A percentile compares a stretch with the other conserved stretches of the same genome.
These are phyloP conservation scores for Pseudozyma tsukubaensis DNA, from an alignment of 1,284 basidiomycete species.

Conservation along the genomic window DNA sequence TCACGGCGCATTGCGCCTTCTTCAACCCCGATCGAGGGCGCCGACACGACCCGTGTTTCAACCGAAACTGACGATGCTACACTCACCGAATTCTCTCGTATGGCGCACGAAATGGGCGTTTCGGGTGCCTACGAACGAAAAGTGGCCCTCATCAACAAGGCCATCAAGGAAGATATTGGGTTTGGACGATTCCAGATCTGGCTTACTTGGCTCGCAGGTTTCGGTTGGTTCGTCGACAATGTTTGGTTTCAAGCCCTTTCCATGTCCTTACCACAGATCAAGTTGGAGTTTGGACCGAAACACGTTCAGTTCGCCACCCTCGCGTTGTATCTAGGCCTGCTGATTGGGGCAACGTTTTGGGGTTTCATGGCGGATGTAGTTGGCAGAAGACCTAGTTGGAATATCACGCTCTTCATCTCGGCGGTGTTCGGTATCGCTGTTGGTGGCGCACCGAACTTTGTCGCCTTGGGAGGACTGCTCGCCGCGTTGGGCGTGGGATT, in stretches of 20 bases:
- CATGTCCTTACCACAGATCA: constrained; percentile 60
- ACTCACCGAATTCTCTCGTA: constrained; percentile 35
- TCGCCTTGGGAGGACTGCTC: constrained; percentile 72
- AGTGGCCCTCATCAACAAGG: constrained; percentile 56
- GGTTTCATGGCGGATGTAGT: constrained; percentile 70
- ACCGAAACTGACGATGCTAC: constrained; percentile 41
- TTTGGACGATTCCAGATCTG: constrained; percentile 76
- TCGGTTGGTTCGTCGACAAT: constrained; percentile 73
- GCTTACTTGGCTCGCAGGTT: constrained; percentile 74
- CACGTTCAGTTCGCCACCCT: constrained; percentile 69
- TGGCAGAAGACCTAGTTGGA: constrained; percentile 74
- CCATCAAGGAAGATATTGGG: constrained; percentile 70
- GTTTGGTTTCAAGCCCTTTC: constrained; percentile 61
- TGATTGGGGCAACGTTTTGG: constrained; percentile 75
- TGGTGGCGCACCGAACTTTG: constrained; percentile 74
- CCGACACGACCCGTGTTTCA: constrained; percentile 6
- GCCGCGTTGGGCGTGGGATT: constrained; percentile 74
- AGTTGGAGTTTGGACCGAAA: constrained; percentile 52
- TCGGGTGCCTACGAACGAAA: constrained; percentile 59
- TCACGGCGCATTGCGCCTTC: constrained; percentile 10
- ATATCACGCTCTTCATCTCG: constrained; percentile 74
- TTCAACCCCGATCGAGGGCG: background rate
- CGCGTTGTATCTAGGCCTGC: constrained; percentile 74
- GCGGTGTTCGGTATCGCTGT: constrained; percentile 75
- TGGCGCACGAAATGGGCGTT: constrained; percentile 61